Evolutionary conservation across 2,329 filamentous ascomycete genomes (phyloP).

Genomic region (Botrytis fragariae): DNA sequence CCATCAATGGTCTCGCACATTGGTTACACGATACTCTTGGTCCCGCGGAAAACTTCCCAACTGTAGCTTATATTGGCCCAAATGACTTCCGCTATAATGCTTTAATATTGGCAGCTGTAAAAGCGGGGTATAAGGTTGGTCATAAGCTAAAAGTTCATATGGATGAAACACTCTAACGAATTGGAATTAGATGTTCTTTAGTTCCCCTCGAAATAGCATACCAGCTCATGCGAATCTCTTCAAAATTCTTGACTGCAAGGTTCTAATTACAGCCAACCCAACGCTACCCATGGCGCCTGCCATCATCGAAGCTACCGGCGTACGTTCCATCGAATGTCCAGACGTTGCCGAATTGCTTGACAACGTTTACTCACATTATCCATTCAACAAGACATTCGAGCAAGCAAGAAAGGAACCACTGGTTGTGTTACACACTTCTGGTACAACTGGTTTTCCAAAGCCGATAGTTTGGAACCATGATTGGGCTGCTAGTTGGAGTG

Average conservation of each 20-base stretch:
- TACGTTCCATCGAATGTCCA: background rate
- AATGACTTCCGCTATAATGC: background rate
- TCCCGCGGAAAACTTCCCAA: background rate
- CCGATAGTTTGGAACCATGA: background rate
- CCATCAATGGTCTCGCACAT: background rate
- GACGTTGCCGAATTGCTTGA: background rate
- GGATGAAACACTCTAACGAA: background rate
- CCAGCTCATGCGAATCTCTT: background rate
- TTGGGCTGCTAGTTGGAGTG: background rate
- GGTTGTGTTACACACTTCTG: background rate
- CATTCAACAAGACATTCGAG: background rate
- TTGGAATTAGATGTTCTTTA: background rate
- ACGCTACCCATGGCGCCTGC: background rate
- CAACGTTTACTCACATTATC: background rate
- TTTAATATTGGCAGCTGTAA: background rate
- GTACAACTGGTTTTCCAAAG: background rate
- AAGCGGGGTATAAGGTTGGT: background rate
- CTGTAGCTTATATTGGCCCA: background rate
- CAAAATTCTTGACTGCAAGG: background rate
- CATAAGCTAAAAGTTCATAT: background rate
- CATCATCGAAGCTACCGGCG: background rate
- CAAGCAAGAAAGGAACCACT: background rate
- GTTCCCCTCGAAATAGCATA: background rate
- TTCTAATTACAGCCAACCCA: background rate
- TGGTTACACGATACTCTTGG: background rate